These are phyloP conservation scores for Aspergillus nidulans DNA, from an alignment of 495 filamentous ascomycete genomes.

Conservation along the genomic window DNA sequence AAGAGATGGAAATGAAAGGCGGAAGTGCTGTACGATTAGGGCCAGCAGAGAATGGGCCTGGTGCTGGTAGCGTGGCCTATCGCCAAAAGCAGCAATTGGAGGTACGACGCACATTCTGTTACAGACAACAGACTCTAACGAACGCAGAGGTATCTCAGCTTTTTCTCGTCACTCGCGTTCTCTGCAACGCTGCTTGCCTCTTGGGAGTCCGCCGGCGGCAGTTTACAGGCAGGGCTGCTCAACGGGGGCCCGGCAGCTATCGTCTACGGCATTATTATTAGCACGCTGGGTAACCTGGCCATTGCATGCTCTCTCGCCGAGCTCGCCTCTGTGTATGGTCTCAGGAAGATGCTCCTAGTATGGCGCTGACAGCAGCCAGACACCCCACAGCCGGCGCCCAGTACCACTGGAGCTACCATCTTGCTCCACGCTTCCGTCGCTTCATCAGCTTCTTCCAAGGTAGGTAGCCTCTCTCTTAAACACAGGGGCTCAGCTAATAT, in stretches of 20 bases:
- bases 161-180: conserved; percentile 34
- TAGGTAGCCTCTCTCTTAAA: conserved; percentile 29
- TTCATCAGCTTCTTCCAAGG: conserved; percentile 45
- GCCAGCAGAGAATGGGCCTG: not conserved
- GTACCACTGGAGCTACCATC: conserved; percentile 43
- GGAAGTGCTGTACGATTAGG: not conserved
- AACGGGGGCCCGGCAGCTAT: conserved; percentile 31
- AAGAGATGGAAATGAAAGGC: not conserved
- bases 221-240: conserved; percentile 22
- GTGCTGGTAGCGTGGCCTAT: conserved; percentile 5
- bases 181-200: conserved; percentile 30
- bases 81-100: conserved; percentile 26
- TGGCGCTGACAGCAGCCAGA: not conserved
- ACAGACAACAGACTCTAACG: not conserved
- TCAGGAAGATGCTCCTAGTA: not conserved
- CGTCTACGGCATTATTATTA: conserved; percentile 29
- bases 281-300: conserved; percentile 23
- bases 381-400: conserved; percentile 38
- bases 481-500: not conserved
- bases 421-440: conserved; percentile 34
- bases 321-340: conserved; percentile 34
- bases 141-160: conserved; percentile 31
- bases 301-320: conserved; percentile 30
- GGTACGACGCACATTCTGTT: conserved; percentile 3
- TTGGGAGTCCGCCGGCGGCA: conserved; percentile 30